These are phyloP conservation scores for Tylopilus sp. DNA, from an alignment of 1,284 basidiomycete genomes.

Conservation along the genomic window DNA sequence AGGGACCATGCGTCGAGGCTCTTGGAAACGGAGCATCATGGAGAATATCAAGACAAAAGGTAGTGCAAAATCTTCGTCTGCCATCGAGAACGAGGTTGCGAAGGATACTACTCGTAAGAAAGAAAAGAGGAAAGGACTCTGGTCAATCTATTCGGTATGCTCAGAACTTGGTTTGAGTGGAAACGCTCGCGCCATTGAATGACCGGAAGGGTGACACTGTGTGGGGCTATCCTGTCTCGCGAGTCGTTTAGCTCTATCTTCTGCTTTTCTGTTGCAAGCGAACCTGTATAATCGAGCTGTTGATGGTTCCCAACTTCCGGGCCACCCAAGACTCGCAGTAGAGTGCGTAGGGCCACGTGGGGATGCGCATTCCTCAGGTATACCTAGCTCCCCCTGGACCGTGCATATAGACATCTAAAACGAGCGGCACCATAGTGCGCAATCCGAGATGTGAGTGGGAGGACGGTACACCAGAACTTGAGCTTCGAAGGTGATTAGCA, in stretches of 20 bases:
- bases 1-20: conserved; percentile 24
- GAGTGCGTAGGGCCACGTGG: no score
- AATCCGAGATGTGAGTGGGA: no score
- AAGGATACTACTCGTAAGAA: conserved; percentile 15
- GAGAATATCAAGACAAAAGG: conserved; percentile 18
- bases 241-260: background rate
- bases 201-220: background rate
- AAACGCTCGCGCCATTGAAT: conserved; percentile 6
- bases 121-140: conserved; percentile 23
- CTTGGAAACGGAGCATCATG: conserved; percentile 26
- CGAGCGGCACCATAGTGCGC: no score
- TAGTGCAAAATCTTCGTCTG: conserved; percentile 2
- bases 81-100: conserved; percentile 16
- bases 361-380: no score
- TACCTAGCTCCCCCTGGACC: no score
- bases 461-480: no score
- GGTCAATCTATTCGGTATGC: conserved; percentile 31
- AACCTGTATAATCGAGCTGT: background rate
- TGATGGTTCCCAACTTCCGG: background rate
- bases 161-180: conserved; percentile 22
- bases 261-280: background rate
- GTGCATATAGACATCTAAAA: no score
- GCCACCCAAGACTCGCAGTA: background rate
- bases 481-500: no score
- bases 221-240: background rate